phyloP scores from a whole-genome alignment of 2,329 filamentous ascomycete genomes.

The Zymoseptoria pseudotritici region DNA sequence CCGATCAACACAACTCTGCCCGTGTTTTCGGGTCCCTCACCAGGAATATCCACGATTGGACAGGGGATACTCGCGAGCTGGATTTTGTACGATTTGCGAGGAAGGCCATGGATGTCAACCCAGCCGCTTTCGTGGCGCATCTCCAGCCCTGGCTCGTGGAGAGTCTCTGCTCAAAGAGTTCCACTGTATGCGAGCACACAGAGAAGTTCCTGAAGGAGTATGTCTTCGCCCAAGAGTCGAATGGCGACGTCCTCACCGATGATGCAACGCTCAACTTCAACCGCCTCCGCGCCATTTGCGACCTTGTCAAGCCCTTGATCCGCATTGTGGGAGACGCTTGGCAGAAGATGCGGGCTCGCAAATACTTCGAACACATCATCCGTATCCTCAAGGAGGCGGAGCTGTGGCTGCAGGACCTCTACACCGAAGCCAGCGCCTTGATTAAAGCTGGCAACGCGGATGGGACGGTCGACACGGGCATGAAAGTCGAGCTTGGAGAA shows the following conservation, averaged over 20 bases:
- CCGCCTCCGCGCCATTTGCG: constrained; percentile 4
- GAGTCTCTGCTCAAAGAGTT: constrained; percentile 5
- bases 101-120: constrained; percentile 6
- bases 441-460: background rate
- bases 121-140: constrained; percentile 5
- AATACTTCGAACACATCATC: constrained; percentile 5
- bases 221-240: constrained; percentile 3
- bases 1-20: background rate
- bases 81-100: constrained; percentile 10
- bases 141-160: constrained; percentile 7
- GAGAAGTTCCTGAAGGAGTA: constrained; percentile 3
- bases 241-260: constrained; percentile 1
- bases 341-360: constrained; percentile 1
- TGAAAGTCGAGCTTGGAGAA: background rate
- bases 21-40: background rate
- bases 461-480: background rate
- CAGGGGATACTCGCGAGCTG: constrained; percentile 7
- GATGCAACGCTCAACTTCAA: background rate
- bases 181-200: constrained; percentile 2
- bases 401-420: background rate
- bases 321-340: background rate
- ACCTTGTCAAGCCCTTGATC: background rate
- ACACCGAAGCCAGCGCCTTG: background rate
- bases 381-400: constrained; percentile 1
- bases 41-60: constrained; percentile 6